These are phyloP conservation scores for Anastatica hierochuntica DNA, from an alignment of 345 rosid species.

Conservation along the genomic window DNA sequence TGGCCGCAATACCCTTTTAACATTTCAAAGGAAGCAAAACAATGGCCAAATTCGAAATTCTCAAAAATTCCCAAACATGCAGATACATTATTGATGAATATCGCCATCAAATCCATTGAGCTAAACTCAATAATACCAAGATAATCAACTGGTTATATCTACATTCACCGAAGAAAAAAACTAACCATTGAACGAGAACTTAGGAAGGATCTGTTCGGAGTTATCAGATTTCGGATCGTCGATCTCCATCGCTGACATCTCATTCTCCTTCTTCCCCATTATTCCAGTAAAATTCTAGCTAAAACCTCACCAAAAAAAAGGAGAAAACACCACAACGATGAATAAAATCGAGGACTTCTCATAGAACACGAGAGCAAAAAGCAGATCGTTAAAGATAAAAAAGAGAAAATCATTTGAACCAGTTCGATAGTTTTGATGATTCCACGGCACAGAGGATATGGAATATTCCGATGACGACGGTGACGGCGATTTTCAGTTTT, in stretches of 20 bases:
- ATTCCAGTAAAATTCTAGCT: constrained; percentile 7
- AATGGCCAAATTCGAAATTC: neutral
- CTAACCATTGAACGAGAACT: constrained; percentile 71
- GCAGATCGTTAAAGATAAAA: neutral
- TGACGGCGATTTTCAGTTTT: neutral
- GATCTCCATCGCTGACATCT: constrained; percentile 53
- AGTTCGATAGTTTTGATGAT: neutral
- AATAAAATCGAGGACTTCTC: neutral
- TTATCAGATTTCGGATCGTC: constrained; percentile 44
- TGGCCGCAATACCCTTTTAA: neutral
- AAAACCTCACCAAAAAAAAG: neutral
- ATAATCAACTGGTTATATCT: neutral
- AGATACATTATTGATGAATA: neutral
- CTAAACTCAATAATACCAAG: too few relatives aligned
- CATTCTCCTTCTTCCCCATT: constrained; percentile 43
- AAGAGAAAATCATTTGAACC: neutral
- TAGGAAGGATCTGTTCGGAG: constrained; percentile 54
- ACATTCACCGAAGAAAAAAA: neutral
- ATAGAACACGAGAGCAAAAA: neutral
- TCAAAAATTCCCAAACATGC: constrained; percentile 4
- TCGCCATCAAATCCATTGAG: neutral
- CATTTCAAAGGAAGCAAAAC: neutral
- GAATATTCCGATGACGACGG: constrained; percentile 10
- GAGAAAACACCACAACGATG: neutral
- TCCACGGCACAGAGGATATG: neutral